These are phyloP conservation scores for Entoloma clypeatum DNA, from an alignment of 1,284 basidiomycete genomes.

Conservation along the genomic window DNA sequence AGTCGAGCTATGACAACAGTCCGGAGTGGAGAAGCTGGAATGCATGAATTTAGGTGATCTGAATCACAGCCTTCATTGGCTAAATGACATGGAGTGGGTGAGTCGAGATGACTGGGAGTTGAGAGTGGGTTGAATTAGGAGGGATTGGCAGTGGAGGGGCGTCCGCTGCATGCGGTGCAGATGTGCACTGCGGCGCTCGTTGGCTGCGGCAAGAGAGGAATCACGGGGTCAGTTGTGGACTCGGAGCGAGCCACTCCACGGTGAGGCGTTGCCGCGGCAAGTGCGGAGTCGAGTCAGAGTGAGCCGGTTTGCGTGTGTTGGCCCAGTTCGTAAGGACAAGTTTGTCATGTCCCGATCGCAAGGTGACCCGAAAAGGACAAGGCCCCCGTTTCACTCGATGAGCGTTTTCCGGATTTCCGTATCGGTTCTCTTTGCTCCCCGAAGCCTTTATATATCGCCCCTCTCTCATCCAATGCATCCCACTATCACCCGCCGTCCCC, in stretches of 20 bases:
- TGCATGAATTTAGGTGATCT: too few species aligned
- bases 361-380: slow-evolving; percentile 13
- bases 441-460: slow-evolving; percentile 34
- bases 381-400: slow-evolving; percentile 16
- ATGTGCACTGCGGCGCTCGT: too few species aligned
- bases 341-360: slow-evolving; percentile 23
- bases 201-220: slow-evolving; percentile 14
- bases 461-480: slow-evolving; percentile 22
- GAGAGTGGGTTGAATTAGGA: too few species aligned
- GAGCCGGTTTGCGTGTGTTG: slow-evolving; percentile 1
- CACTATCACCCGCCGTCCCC: slow-evolving; percentile 25
- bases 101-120: too few species aligned
- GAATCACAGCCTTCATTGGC: too few species aligned
- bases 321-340: slow-evolving; percentile 16
- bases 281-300: slow-evolving; percentile 17
- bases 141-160: too few species aligned
- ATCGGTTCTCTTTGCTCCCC: slow-evolving; percentile 30
- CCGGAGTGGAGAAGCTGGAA: too few species aligned
- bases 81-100: too few species aligned
- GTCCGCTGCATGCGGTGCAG: too few species aligned
- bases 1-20: too few species aligned
- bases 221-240: slow-evolving; percentile 6
- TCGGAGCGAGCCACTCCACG: slow-evolving; percentile 20
- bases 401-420: slow-evolving; percentile 27
- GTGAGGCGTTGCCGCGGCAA: slow-evolving; percentile 13